A percentile compares a stretch with the other conserved stretches of the same genome.
Conservation (phyloP, 805 yeast genomes). For the Grigorovia yakushimaensis region DNA sequence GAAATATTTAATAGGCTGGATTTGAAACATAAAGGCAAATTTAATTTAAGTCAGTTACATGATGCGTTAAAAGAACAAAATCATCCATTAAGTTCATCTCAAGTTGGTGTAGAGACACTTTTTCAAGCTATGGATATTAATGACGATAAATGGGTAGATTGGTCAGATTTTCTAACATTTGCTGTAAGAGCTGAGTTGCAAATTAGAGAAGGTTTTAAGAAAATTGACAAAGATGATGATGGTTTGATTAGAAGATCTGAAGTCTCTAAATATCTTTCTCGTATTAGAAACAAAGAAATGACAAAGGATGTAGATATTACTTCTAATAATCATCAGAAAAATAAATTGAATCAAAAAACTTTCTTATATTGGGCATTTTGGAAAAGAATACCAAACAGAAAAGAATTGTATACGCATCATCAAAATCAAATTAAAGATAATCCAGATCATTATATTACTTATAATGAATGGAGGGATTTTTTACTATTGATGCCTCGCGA, state of each 20-base stretch:
- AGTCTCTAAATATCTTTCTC: slow-evolving; percentile 48
- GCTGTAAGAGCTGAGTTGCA: slow-evolving; percentile 60
- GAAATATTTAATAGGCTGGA: slow-evolving; percentile 38
- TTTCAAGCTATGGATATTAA: slow-evolving; percentile 52
- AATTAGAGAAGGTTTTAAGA: slow-evolving; percentile 56
- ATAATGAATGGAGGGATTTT: slow-evolving; percentile 79
- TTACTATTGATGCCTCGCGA: slow-evolving; percentile 73
- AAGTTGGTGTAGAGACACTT: slow-evolving; percentile 46
- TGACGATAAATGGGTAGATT: slow-evolving; percentile 48
- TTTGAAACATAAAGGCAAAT: slow-evolving; percentile 28
- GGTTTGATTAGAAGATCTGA: slow-evolving; percentile 61
- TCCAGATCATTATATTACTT: slow-evolving; percentile 60
- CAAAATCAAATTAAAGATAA: slow-evolving; percentile 7
- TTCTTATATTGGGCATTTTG: slow-evolving; percentile 27
- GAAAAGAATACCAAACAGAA: slow-evolving; percentile 2
- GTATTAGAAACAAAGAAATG: neutral
- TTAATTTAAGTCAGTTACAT: slow-evolving; percentile 30
- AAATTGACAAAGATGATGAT: slow-evolving; percentile 61
- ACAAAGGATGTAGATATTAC: neutral
- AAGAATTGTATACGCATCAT: slow-evolving; percentile 2
- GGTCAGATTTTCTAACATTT: slow-evolving; percentile 57
- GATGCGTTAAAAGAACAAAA: slow-evolving; percentile 36
- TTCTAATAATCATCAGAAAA: too few relatives aligned
- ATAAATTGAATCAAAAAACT: slow-evolving; percentile 7
- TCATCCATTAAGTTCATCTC: slow-evolving; percentile 57